phyloP scores from a whole-genome alignment of 768 basidiomycete species.

The Gelatoporia subvermispora region DNA sequence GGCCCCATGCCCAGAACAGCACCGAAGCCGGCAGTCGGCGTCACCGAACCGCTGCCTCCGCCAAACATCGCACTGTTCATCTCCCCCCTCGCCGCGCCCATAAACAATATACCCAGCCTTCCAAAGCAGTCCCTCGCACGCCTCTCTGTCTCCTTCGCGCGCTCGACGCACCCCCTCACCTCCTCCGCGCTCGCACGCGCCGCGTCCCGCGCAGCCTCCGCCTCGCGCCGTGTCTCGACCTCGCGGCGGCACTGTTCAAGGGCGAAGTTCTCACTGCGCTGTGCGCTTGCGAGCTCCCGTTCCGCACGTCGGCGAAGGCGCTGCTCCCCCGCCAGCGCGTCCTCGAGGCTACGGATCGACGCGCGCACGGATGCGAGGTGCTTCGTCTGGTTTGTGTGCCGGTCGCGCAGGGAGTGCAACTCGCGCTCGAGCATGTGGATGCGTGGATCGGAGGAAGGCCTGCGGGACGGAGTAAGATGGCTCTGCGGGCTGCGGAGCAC shows the following conservation, averaged over 20 bases:
- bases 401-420: constrained; percentile 34
- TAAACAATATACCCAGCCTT: constrained; percentile 12
- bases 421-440: constrained; percentile 29
- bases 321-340: constrained; percentile 22
- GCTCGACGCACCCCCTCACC: constrained; percentile 1
- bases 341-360: constrained; percentile 43
- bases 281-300: constrained; percentile 6
- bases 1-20: no score
- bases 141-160: constrained; percentile 10
- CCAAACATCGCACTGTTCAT: neutral
- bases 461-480: no score
- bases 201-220: constrained; percentile 8
- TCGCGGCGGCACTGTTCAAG: constrained; percentile 16
- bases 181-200: neutral
- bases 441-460: neutral
- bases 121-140: constrained; percentile 14
- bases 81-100: constrained; percentile 17
- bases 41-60: no score
- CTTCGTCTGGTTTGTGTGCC: constrained; percentile 22
- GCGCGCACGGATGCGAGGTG: constrained; percentile 29
- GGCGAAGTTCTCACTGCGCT: constrained; percentile 10
- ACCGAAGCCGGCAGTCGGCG: no score
- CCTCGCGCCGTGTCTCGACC: constrained; percentile 10
- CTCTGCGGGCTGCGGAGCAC: no score
- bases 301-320: constrained; percentile 19